Base-by-base conservation (phyloP, 2,329 filamentous ascomycete genomes). In the Gnomoniopsis smithogilvyi region DNA sequence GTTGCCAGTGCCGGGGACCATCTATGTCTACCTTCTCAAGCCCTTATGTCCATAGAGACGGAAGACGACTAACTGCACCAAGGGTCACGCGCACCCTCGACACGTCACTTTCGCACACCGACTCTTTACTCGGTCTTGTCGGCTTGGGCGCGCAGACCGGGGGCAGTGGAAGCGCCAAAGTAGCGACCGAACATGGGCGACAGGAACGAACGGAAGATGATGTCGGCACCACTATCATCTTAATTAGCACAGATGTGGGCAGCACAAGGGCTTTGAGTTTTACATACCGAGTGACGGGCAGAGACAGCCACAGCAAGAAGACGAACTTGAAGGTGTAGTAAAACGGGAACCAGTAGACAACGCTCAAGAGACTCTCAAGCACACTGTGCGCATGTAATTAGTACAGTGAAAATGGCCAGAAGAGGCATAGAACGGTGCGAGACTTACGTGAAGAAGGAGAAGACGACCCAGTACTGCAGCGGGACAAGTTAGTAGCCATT, bases 241-340 rank as follows among this genome's bases (percentile, higher is more conserved):
- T 19, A 22, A 43, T 62, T 46, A 56, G 46, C 53, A 45, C 6
- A 38, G 14, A 21, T 14, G n/a, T 26, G 36, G 22, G 26, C 26
- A 19, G 48, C 24, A 19, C 54, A 26, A n/a, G 46, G 26, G 30
- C n/a, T 59, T 36, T 51, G 56, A 59, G 43, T n/a, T 47, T 30
- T 30, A 80, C 89, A 74, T 88, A 97, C 94, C 83, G 82, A 82
- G 96, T 97, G 76, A 91, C 85, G 75, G 95, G 95, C 71, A 99
- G 92, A 68, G 94, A 88, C 80, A 99, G 92, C 95, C 95, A 99
- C 75, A 99, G 88, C 70, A 98, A 84, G 75, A 98, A 90, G 73
- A 96, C 81, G 74, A 99, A 97, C 86, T 99, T 99, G 90, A 99
- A 98, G 74, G 93, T 94, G 80, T 91, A 99, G 89, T 99, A 99